Evolutionary conservation across 2,329 filamentous ascomycete species (phyloP).

Genomic region (Cladosporium sp.): DNA sequence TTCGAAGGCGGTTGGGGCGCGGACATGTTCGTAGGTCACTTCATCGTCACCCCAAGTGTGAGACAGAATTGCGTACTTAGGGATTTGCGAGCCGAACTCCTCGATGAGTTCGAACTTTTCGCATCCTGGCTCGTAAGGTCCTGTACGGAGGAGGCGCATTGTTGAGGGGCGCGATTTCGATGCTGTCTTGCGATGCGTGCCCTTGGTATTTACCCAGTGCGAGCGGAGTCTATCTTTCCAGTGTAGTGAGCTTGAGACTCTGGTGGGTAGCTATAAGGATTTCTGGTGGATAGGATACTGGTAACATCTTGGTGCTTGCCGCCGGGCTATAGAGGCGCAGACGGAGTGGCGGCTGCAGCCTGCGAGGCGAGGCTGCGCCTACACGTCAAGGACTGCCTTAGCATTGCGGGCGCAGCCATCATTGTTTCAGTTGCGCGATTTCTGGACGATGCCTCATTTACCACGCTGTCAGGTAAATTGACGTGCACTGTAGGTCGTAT

Average conservation of each 20-base stretch:
- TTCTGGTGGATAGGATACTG: background rate
- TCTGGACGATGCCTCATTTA: background rate
- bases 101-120: constrained; percentile 21
- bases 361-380: background rate
- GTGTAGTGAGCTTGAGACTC: no score
- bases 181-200: background rate
- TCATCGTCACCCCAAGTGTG: constrained; percentile 38
- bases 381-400: background rate
- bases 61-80: constrained; percentile 39
- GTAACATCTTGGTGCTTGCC: background rate
- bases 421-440: background rate
- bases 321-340: background rate
- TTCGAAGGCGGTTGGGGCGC: background rate
- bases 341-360: background rate
- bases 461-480: background rate
- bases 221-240: no score
- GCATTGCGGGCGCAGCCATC: background rate
- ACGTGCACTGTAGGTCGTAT: background rate
- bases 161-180: background rate
- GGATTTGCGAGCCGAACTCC: constrained; percentile 20
- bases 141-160: background rate
- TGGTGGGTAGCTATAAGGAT: background rate
- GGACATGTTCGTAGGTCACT: constrained; percentile 33
- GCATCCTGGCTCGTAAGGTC: background rate
- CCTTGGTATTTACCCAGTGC: background rate